Evolutionary conservation across 495 filamentous ascomycete genomes (phyloP).

Genomic region (Penicillium waksmanii): DNA sequence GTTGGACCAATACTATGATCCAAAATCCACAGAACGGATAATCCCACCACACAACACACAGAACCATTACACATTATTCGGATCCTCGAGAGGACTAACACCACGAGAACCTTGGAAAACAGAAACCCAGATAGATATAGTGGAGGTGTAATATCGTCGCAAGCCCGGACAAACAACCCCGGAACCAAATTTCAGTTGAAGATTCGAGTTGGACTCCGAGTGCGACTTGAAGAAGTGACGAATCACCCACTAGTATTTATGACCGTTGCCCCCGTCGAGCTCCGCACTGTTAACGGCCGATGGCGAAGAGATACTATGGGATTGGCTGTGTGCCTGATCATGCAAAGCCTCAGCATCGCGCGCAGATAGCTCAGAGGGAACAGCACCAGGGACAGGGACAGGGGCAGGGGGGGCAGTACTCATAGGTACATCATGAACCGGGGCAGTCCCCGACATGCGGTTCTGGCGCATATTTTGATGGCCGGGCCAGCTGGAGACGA

Average conservation of each 20-base stretch:
- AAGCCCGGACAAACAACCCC: neutral
- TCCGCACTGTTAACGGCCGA: slow-evolving; percentile 17
- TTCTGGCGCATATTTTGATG: slow-evolving; percentile 29
- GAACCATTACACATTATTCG: slow-evolving; percentile 6
- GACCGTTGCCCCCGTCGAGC: slow-evolving; percentile 14
- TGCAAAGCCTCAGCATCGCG: slow-evolving; percentile 28
- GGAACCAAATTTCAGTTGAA: neutral
- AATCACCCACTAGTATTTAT: neutral
- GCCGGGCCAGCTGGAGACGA: slow-evolving; percentile 30
- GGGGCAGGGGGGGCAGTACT: slow-evolving; percentile 20
- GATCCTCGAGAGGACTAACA: neutral
- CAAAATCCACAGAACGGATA: neutral
- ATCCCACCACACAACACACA: neutral
- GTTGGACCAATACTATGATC: neutral
- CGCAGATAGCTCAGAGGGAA: slow-evolving; percentile 18
- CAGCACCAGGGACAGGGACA: slow-evolving; percentile 7
- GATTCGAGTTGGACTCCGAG: neutral
- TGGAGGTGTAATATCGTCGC: neutral
- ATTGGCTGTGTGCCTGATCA: slow-evolving; percentile 25
- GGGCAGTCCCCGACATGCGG: slow-evolving; percentile 3
- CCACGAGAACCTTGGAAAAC: neutral
- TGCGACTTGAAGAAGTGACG: neutral
- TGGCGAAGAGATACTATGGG: slow-evolving; percentile 19
- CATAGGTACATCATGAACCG: slow-evolving; percentile 22
- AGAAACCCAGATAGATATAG: neutral